phyloP scores from a whole-genome alignment of 2,329 filamentous ascomycete species.

The Trichophaea hybrida region DNA sequence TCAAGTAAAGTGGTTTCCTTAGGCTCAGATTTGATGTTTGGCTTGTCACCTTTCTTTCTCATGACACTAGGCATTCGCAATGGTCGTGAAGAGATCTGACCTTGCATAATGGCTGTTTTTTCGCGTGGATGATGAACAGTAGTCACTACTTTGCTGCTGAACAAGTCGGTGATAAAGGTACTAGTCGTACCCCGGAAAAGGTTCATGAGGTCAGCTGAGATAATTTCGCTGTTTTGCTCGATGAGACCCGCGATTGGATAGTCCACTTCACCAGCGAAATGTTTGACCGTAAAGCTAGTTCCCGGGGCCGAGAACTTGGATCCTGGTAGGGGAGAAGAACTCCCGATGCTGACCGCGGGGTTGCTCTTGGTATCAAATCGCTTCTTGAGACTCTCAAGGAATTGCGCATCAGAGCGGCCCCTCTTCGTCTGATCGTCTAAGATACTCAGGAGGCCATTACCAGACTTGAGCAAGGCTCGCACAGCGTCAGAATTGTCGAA shows the following conservation, averaged over 20 bases:
- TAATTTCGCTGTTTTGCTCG: constrained; percentile 91
- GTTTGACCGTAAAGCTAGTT: constrained; percentile 55
- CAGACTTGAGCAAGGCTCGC: constrained; percentile 75
- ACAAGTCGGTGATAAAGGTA: constrained; percentile 75
- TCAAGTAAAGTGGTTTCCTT: constrained; percentile 32
- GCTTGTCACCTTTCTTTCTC: constrained; percentile 51
- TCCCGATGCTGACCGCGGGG: constrained; percentile 65
- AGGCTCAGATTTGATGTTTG: constrained; percentile 30
- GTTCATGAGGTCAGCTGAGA: constrained; percentile 91
- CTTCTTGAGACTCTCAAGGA: constrained; percentile 79
- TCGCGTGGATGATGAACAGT: constrained; percentile 90
- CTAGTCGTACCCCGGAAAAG: constrained; percentile 78
- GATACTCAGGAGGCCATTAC: constrained; percentile 85
- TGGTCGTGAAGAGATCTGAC: constrained; percentile 89
- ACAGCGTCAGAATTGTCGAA: constrained; percentile 96
- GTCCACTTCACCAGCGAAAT: constrained; percentile 93
- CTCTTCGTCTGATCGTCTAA: constrained; percentile 89
- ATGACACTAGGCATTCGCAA: constrained; percentile 87
- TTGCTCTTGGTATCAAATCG: constrained; percentile 83
- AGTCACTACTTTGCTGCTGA: constrained; percentile 89
- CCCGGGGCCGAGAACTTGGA: constrained; percentile 78
- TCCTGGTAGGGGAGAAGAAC: constrained; percentile 48
- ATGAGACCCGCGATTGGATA: constrained; percentile 76
- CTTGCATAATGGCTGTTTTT: constrained; percentile 80
- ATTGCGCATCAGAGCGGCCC: constrained; percentile 73